Evolutionary conservation across 345 rosid genomes (phyloP).

Genomic region (Brassica juncea): DNA sequence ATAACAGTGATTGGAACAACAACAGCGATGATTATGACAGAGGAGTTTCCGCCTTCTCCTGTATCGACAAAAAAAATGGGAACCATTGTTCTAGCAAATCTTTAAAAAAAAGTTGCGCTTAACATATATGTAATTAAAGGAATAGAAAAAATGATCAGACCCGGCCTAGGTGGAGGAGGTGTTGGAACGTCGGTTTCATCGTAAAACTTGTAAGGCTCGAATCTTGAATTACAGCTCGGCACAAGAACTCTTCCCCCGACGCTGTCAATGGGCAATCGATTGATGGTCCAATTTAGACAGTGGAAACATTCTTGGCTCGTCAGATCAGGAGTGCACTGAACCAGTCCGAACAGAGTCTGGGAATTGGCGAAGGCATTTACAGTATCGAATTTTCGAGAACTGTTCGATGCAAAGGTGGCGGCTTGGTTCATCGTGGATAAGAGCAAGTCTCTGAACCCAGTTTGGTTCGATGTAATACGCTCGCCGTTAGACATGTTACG

Average conservation of each 20-base stretch:
- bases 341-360: conserved; percentile 32
- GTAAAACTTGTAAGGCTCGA: neutral
- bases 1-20: conserved; percentile 27
- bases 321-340: conserved; percentile 53
- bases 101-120: neutral
- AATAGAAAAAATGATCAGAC: neutral
- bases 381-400: too few species aligned
- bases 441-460: neutral
- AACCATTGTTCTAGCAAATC: neutral
- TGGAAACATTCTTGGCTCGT: neutral
- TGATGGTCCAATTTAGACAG: conserved; percentile 24
- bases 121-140: neutral
- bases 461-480: neutral
- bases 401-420: too few species aligned
- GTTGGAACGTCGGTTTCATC: neutral
- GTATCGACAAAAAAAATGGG: neutral
- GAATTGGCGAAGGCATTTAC: neutral
- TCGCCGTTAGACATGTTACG: too few species aligned
- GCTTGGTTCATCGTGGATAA: too few species aligned
- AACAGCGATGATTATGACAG: conserved; percentile 35
- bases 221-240: neutral
- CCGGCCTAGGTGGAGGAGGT: neutral
- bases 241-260: conserved; percentile 33
- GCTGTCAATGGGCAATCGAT: neutral
- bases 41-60: conserved; percentile 29